Base-by-base conservation (phyloP, 1,284 basidiomycete genomes). In the Moniliella sp. region DNA sequence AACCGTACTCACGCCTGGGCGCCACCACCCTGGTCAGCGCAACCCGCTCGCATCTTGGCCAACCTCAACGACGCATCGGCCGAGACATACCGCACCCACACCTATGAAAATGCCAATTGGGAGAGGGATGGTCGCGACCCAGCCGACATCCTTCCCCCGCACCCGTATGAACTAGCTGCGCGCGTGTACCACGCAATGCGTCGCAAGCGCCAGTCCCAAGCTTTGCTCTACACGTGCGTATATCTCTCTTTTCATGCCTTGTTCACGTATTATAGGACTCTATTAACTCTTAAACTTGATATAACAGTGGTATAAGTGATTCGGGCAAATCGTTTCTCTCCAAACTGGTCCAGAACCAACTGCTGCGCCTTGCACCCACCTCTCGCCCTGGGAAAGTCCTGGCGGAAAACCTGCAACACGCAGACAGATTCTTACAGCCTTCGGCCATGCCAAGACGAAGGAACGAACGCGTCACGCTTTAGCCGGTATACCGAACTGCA, bases 401-500 rank as follows among this genome's bases (percentile, higher is more conserved):
- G 12, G 69, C 77, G 0, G 73, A 78, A 30, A 81, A 84, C 61
- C 66, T 91, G 55, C 72, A 73, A 44, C 73, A 79, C 12, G 64
- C 84, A 29, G 61, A 68, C 31, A 75, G 74, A 14, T 62, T 91
- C 72, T 91, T 43, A 75, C 80, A 55, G 73, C 84, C 2, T 91
- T 91, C 32, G 56, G 55, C 15, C 38, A 35, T 21, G 51, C 56
- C 18, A 52, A 49, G 23, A 84, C 83, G 1, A 67, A 75, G 75
- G 61, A 86, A 78, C 52, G 73, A 83, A 83, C 46, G 83, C 82
- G 25, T 84, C 81, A 5, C 73, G 81, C 2, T 77, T 82, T 52
- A 70, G 72, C 32, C 76, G 77, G 37, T 83, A 80, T 63, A 66
- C 80, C 37, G 83, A 93, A 58, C 71, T 94, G 4, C 84, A 91